These are phyloP conservation scores for Trichophaea hybrida DNA, from an alignment of 2,329 filamentous ascomycete species.

Conservation along the genomic window DNA sequence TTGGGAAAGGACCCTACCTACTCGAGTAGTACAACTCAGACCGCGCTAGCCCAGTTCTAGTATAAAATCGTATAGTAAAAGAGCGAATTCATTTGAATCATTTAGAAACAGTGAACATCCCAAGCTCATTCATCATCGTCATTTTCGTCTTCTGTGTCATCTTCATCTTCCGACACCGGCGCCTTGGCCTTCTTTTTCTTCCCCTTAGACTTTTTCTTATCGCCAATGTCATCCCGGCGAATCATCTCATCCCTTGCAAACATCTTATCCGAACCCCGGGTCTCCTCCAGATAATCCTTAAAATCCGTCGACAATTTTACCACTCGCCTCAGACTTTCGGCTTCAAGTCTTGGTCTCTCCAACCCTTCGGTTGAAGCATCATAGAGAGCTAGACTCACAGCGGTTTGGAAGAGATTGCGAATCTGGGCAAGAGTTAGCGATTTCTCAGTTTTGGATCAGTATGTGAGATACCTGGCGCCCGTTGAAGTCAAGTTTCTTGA, in stretches of 20 bases:
- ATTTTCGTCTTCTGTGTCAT: background rate
- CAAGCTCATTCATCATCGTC: too few species aligned
- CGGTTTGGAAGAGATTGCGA: conserved; percentile 12
- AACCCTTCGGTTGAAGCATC: background rate
- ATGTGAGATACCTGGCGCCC: background rate
- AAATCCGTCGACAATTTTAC: conserved; percentile 2
- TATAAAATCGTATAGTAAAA: too few species aligned
- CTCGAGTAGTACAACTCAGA: too few species aligned
- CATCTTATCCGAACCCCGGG: background rate
- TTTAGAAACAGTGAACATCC: too few species aligned
- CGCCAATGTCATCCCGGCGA: background rate
- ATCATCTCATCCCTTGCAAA: background rate
- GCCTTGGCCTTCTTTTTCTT: background rate
- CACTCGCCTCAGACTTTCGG: conserved; percentile 4
- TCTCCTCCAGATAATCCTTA: conserved; percentile 1
- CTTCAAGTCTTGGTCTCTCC: background rate
- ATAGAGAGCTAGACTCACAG: background rate
- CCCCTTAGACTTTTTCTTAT: background rate
- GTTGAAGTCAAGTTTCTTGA: conserved; percentile 5
- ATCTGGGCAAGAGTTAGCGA: conserved; percentile 2
- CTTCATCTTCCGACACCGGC: background rate
- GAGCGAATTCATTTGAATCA: too few species aligned
- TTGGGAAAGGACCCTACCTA: too few species aligned
- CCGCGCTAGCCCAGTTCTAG: too few species aligned
- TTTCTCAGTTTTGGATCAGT: background rate